Evolutionary conservation across 768 basidiomycete genomes (phyloP), one percentile per base, ranked within the genome.

Genomic region (Macrolepiota fuliginosa): DNA sequence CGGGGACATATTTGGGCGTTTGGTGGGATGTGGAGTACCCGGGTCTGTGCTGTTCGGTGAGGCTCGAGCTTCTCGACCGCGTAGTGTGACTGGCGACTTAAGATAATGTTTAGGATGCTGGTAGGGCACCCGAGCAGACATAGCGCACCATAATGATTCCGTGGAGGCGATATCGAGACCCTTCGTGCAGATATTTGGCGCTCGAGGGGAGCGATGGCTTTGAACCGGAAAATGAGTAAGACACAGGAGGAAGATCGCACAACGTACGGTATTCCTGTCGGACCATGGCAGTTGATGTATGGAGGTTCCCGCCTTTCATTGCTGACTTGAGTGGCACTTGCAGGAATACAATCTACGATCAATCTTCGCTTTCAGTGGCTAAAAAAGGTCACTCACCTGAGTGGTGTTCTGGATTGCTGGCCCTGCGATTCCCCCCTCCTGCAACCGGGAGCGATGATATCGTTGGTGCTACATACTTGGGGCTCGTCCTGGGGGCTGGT

Each of bases 1-100:
- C 69, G 25, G 68, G 67, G 46, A 71, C 67, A 61, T 76, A 76
- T 37, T 67, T 73, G 19, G 72, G 27, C 35, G 50, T 63, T 45
- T 64, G 51, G 36, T 55, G 58, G 52, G 13, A 11, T 50, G 45
- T 29, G 24, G 51, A 45, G 29, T 50, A 54, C 13, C 32, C 27
- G 24, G 61, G 47, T 35, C 59, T 54, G 5, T 47, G 49, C 15
- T 40, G 58, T 19, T 58, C 58, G 46, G 62, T 56, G 32, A 65
- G 60, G 52, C 64, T 65, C 11, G 52, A 42, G 35, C 49, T 61
- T 37, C 58, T 55, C 12, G 62, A 42, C 3, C 65, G 58, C 15
- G 42, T 49, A n/a, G 13, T 27, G 13, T 54, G 54, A 39, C 51
- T 17, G 13, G 40, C 15, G 15, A 46, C 47, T 54, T 19, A 29